phyloP scores from a whole-genome alignment of 345 rosid genomes.

The Linum usitatissimum region DNA sequence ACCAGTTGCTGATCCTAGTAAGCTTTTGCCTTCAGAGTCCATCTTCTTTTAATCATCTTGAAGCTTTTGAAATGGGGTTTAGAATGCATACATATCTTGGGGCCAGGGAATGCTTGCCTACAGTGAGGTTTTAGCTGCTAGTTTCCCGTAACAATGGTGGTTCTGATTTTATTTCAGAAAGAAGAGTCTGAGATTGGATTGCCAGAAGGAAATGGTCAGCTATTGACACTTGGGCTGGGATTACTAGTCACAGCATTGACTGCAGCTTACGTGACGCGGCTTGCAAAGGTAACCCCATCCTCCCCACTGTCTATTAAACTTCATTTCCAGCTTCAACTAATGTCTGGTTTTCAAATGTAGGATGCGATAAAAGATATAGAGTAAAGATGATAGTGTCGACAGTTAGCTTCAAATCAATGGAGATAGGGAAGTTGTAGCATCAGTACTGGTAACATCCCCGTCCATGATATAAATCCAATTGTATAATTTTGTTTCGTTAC shows the following conservation, averaged over 20 bases:
- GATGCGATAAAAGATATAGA: not conserved
- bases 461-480: not conserved
- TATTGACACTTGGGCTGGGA: conserved; percentile 76
- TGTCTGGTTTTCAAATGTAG: not conserved
- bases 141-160: not conserved
- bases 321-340: too few species aligned
- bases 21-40: too few species aligned
- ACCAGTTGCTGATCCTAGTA: too few species aligned
- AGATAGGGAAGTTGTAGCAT: not conserved
- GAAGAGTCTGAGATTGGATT: conserved; percentile 67
- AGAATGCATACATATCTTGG: too few species aligned
- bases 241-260: conserved; percentile 76
- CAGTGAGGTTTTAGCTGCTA: not conserved
- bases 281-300: conserved; percentile 56
- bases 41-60: too few species aligned
- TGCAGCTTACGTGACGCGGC: conserved; percentile 74
- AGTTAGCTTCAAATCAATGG: not conserved
- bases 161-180: conserved; percentile 41
- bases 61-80: too few species aligned
- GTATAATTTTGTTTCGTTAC: not conserved
- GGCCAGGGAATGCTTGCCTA: too few species aligned
- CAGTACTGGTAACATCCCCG: not conserved
- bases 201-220: conserved; percentile 63
- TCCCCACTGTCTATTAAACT: too few species aligned
- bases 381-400: not conserved